Base-by-base conservation (phyloP, 176 grass and related monocot genomes). In the Phoenix roebelenii region DNA sequence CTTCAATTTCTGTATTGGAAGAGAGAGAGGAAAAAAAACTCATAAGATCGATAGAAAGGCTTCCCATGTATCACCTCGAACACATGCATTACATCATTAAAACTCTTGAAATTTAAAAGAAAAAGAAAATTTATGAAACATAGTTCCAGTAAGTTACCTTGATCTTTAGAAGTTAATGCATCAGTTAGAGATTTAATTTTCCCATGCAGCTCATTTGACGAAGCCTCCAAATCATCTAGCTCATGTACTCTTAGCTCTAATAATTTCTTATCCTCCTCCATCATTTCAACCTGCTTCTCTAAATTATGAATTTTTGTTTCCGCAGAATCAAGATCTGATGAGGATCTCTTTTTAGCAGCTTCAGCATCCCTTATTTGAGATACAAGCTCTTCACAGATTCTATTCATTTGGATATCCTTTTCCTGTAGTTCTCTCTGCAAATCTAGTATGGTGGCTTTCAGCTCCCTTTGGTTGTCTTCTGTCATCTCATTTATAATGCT, bases 301-400 rank as follows among this genome's bases (percentile, higher is more conserved):
- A 96, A 65, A 77, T 84, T 76, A 69, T 17, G 53, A 55, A 80
- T 50, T 80, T 87, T 83, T 26, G 52, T 58, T 67, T 69, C 75
- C 60, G 78, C 74, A 58, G 54, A 69, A 57, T 82, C 86, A 64
- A 85, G 81, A 49, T 85, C 74, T 30, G 74, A 32, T 59, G 70
- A 79, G 14, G 74, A 76, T 61, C 71, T 68, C 23, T 78, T 85
- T 22, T 74, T 78, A 76, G 65, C 59, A 23, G 74, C 66, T 76
- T 96, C 80, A 39, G 77, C 74, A 49, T 59, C 75, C 74, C 81
- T 90, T 89, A 96, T 70, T 53, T 96, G 87, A 77, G 78, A 87
- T 19, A 83, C 71, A 76, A 96, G 80, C 63, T 90, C 92, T 19
- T 80, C 76, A 74, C 80, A 76, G 54, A 88, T 80, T 75, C 65